A percentile compares a stretch with the other conserved stretches of the same genome.
Evolutionary conservation across 768 basidiomycete genomes (phyloP).

Genomic region (Kwoniella botswanensis): DNA sequence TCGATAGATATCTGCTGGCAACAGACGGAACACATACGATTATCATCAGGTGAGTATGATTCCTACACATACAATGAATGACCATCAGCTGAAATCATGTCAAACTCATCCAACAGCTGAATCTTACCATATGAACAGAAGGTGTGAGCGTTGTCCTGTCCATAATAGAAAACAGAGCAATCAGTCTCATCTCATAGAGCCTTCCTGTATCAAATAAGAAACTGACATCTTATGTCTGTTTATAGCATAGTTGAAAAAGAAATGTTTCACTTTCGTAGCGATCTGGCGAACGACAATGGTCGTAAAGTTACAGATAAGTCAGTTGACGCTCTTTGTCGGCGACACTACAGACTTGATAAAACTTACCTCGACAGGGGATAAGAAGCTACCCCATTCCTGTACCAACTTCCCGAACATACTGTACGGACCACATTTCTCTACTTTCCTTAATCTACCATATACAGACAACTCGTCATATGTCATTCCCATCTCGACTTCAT

Average conservation of each 20-base stretch:
- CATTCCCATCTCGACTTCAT: constrained; percentile 99
- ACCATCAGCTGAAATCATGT: not conserved
- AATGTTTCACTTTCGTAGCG: constrained; percentile 94
- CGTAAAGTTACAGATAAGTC: too few relatives aligned
- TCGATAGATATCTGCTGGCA: constrained; percentile 1
- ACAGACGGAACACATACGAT: constrained; percentile 65
- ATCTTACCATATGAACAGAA: constrained; percentile 50
- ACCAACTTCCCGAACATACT: constrained; percentile 95
- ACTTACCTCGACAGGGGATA: constrained; percentile 80
- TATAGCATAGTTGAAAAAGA: constrained; percentile 95
- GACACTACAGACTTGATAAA: not conserved
- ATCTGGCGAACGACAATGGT: constrained; percentile 64
- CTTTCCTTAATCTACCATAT: constrained; percentile 89
- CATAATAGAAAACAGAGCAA: not conserved
- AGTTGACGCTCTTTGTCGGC: too few relatives aligned
- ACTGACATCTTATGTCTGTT: constrained; percentile 97
- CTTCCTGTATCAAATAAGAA: not conserved
- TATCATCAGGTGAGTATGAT: constrained; percentile 95
- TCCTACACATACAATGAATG: constrained; percentile 64
- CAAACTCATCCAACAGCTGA: not conserved
- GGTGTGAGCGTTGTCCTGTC: constrained; percentile 53
- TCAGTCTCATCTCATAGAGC: not conserved
- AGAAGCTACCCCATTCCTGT: constrained; percentile 85
- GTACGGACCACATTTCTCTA: constrained; percentile 97
- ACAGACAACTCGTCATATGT: constrained; percentile 95